phyloP scores from a whole-genome alignment of 2,329 filamentous ascomycete genomes.

The Seiridium cupressi region DNA sequence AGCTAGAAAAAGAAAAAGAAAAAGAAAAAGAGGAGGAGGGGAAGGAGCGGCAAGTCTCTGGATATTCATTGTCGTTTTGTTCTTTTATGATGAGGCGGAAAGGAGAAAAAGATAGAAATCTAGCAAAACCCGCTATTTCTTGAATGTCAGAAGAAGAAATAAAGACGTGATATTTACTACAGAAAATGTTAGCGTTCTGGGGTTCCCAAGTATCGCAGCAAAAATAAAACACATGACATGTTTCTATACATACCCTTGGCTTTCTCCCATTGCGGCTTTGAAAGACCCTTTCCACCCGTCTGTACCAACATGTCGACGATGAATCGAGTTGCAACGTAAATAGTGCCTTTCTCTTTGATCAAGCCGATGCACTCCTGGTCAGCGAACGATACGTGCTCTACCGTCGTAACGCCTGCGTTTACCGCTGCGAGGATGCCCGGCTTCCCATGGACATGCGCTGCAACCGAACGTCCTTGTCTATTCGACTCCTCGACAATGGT shows the following conservation, averaged over 20 bases:
- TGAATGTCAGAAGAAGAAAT: too few species aligned
- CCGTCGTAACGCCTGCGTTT: slow-evolving; percentile 32
- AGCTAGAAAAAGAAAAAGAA: too few species aligned
- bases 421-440: slow-evolving; percentile 37
- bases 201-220: too few species aligned
- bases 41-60: too few species aligned
- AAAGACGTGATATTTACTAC: too few species aligned
- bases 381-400: slow-evolving; percentile 39
- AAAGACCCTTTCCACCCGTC: slow-evolving; percentile 30
- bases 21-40: too few species aligned
- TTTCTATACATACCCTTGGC: slow-evolving; percentile 14
- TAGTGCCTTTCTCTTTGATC: slow-evolving; percentile 33
- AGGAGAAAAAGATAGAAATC: too few species aligned
- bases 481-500: slow-evolving; percentile 36
- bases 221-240: too few species aligned
- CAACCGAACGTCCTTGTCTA: slow-evolving; percentile 33
- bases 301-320: slow-evolving; percentile 31
- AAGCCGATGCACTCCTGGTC: slow-evolving; percentile 38
- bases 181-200: too few species aligned
- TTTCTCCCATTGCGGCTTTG: slow-evolving; percentile 33
- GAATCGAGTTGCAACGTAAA: slow-evolving; percentile 38
- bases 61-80: too few species aligned
- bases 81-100: too few species aligned
- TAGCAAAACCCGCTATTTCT: too few species aligned
- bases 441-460: slow-evolving; percentile 39